These are phyloP conservation scores for Monosporozyma unispora DNA, from an alignment of 805 yeast species.

Conservation along the genomic window DNA sequence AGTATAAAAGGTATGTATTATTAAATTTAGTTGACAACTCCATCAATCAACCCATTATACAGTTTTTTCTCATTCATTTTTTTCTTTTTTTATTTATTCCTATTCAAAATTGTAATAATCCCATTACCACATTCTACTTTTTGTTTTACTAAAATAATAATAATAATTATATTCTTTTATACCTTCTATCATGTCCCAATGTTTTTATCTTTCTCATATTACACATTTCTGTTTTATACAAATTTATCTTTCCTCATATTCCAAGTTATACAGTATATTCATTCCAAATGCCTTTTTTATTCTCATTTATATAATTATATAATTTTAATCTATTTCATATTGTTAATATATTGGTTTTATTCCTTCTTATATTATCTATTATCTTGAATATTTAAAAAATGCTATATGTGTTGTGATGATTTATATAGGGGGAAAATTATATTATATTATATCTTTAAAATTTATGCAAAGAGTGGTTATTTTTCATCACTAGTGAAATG, in stretches of 20 bases:
- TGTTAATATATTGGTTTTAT: background rate
- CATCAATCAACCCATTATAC: background rate
- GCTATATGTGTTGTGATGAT: no score
- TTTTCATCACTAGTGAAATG: constrained; percentile 7
- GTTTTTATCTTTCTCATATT: background rate
- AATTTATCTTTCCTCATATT: background rate
- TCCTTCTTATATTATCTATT: background rate
- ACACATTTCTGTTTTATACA: background rate
- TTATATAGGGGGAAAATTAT: background rate
- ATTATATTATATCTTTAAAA: background rate
- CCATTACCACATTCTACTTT: background rate
- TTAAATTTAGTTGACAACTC: background rate
- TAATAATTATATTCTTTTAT: background rate
- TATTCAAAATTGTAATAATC: background rate
- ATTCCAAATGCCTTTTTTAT: background rate
- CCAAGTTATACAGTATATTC: background rate
- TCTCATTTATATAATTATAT: background rate
- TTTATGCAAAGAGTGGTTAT: background rate
- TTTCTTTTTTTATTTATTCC: background rate
- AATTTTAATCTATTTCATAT: background rate
- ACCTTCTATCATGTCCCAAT: background rate
- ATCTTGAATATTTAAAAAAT: background rate
- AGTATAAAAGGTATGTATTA: background rate
- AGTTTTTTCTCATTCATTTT: background rate
- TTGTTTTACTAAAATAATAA: background rate